Conservation (phyloP, 208 protist genomes). For the Acanthamoeba quina region DNA sequence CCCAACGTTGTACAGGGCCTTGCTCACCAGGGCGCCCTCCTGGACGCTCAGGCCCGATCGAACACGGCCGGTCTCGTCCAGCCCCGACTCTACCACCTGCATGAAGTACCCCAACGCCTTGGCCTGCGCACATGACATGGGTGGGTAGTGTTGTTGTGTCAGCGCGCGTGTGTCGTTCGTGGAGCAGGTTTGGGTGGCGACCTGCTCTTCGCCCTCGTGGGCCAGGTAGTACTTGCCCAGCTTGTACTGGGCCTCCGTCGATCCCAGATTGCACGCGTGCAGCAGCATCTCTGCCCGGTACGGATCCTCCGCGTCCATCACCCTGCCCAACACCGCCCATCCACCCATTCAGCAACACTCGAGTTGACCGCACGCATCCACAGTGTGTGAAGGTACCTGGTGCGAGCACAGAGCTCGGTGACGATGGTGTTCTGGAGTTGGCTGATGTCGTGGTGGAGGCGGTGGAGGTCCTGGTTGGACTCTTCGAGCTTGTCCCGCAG, state of each 20-base stretch:
- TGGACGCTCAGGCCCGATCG: neutral
- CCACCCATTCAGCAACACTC: too few relatives aligned
- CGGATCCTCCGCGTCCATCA: neutral
- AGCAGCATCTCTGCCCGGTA: neutral
- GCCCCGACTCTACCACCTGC: neutral
- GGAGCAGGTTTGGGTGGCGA: too few relatives aligned
- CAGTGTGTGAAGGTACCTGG: neutral
- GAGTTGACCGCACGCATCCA: too few relatives aligned
- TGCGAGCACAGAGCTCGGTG: neutral
- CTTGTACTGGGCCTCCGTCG: neutral
- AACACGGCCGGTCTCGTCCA: neutral
- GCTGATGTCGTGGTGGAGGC: neutral
- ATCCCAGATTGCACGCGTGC: neutral
- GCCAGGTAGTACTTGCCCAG: neutral
- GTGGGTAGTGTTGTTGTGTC: neutral
- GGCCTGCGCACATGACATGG: neutral
- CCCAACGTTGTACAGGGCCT: neutral
- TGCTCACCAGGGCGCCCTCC: neutral
- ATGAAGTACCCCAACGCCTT: neutral
- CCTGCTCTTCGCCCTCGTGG: neutral
- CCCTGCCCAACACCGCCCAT: neutral
- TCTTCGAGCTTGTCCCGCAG: neutral
- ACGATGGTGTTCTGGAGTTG: neutral
- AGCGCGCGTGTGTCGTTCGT: too few relatives aligned
- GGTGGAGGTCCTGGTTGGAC: neutral